Percentiles rank a stretch among this genome's conserved stretches.
These are phyloP conservation scores for Dioscorea cayenensis DNA, from an alignment of 116 monocot species.

Conservation along the genomic window DNA sequence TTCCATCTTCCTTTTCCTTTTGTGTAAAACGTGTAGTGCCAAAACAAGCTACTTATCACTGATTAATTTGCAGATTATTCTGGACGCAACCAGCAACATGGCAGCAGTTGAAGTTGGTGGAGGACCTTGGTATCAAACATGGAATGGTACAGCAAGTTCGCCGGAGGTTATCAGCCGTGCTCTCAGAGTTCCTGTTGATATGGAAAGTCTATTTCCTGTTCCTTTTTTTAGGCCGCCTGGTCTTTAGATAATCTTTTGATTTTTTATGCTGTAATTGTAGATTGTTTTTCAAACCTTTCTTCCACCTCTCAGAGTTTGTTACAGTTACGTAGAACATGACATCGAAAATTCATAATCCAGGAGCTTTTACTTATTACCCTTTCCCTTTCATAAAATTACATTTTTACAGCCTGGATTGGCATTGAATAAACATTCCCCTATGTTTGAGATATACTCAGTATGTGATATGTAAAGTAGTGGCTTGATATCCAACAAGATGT, in stretches of 20 bases:
- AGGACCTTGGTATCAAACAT: constrained; percentile 79
- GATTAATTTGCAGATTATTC: constrained; percentile 54
- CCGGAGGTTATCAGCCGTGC: constrained; percentile 41
- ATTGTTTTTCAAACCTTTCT: neutral
- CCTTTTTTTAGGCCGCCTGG: constrained; percentile 79
- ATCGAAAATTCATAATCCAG: too few species aligned
- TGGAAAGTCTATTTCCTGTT: constrained; percentile 65
- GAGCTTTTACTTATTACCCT: too few species aligned
- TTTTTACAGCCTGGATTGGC: too few species aligned
- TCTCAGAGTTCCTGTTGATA: constrained; percentile 52
- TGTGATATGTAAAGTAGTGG: too few species aligned
- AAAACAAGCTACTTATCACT: too few species aligned
- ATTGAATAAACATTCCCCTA: too few species aligned
- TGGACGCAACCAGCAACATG: constrained; percentile 81
- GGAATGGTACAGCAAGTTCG: constrained; percentile 57
- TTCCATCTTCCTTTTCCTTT: too few species aligned
- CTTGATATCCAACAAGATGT: too few species aligned
- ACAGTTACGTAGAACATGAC: too few species aligned
- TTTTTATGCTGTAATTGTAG: neutral
- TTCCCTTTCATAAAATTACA: too few species aligned
- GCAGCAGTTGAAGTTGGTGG: constrained; percentile 93
- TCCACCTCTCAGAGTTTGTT: neutral
- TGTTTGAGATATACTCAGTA: too few species aligned
- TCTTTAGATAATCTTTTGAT: constrained; percentile 25
- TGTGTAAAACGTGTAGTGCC: too few species aligned